phyloP scores from a whole-genome alignment of 148 eudicot genomes.

The Camellia granthamiana region DNA sequence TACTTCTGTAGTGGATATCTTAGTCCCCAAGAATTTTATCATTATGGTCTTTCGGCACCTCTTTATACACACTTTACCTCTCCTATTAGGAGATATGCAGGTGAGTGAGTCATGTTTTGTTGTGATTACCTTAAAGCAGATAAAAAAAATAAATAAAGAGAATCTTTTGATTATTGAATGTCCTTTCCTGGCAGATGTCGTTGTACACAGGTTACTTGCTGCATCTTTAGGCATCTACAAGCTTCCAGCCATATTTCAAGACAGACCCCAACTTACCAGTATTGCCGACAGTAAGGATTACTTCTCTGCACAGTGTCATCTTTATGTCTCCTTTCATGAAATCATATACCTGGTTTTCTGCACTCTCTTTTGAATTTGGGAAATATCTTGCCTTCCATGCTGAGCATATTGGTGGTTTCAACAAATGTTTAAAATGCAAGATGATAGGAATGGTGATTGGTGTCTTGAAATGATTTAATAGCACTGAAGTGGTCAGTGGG shows the following conservation, averaged over 20 bases:
- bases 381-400: neutral
- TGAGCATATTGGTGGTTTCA: neutral
- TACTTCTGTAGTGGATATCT: constrained; percentile 98
- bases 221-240: constrained; percentile 82
- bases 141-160: neutral
- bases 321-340: neutral
- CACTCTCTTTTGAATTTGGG: neutral
- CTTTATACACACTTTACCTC: constrained; percentile 96
- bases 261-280: constrained; percentile 75
- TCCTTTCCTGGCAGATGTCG: constrained; percentile 59
- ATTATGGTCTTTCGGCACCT: constrained; percentile 92
- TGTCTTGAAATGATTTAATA: neutral
- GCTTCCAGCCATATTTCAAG: constrained; percentile 81
- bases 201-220: constrained; percentile 93
- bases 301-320: too few relatives aligned
- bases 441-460: neutral
- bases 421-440: neutral
- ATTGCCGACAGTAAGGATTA: constrained; percentile 79
- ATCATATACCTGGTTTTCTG: neutral
- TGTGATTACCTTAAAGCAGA: neutral
- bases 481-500: neutral
- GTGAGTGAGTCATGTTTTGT: constrained; percentile 28
- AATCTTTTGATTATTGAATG: constrained; percentile 6
- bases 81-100: constrained; percentile 97
- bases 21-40: constrained; percentile 81